phyloP scores from a whole-genome alignment of 2,329 filamentous ascomycete species.

The Aspergillus chevalieri region DNA sequence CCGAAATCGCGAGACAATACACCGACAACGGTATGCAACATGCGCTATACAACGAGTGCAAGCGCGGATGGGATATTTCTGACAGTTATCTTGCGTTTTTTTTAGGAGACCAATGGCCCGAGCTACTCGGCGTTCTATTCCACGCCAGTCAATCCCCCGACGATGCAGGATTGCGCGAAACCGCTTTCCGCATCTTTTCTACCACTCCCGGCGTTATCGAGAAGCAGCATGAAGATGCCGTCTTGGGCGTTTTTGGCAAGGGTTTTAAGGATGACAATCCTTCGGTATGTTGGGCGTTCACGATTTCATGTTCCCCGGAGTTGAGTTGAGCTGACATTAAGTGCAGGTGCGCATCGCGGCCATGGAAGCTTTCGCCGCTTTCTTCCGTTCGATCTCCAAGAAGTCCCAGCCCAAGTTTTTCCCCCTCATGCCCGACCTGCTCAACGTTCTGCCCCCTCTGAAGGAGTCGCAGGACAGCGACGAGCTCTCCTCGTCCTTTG shows the following conservation, averaged over 20 bases:
- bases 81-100: slow-evolving; percentile 10
- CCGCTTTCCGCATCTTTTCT: slow-evolving; percentile 89
- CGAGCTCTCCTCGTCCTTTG: slow-evolving; percentile 79
- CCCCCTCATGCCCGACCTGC: slow-evolving; percentile 75
- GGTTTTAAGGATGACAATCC: slow-evolving; percentile 88
- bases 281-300: slow-evolving; percentile 48
- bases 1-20: slow-evolving; percentile 91
- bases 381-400: slow-evolving; percentile 86
- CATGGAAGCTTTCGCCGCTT: slow-evolving; percentile 93
- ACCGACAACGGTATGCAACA: slow-evolving; percentile 71
- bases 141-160: slow-evolving; percentile 83
- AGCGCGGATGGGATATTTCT: background rate
- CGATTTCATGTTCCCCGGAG: background rate
- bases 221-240: slow-evolving; percentile 87
- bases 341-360: slow-evolving; percentile 77
- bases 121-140: slow-evolving; percentile 80
- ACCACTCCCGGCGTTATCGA: slow-evolving; percentile 94
- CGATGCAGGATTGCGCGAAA: slow-evolving; percentile 79
- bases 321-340: background rate
- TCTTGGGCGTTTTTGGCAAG: slow-evolving; percentile 78
- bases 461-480: slow-evolving; percentile 89
- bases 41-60: background rate
- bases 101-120: slow-evolving; percentile 77
- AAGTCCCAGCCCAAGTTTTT: slow-evolving; percentile 87
- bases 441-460: slow-evolving; percentile 90